phyloP scores from a whole-genome alignment of 1,284 basidiomycete genomes.

The Hymenochaete sp. region DNA sequence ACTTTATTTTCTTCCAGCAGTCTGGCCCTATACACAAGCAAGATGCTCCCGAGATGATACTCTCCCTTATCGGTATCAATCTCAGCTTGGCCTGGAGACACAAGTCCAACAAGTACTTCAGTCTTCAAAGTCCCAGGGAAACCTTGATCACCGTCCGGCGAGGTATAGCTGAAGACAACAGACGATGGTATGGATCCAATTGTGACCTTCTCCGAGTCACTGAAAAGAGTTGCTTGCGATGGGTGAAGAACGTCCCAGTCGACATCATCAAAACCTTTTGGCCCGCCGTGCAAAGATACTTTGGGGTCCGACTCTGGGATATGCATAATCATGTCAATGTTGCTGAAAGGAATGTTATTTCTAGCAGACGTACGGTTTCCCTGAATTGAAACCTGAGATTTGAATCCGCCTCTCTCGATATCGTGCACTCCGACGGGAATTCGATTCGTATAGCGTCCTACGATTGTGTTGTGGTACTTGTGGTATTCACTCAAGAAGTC shows the following conservation, averaged over 20 bases:
- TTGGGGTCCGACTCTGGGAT: conserved; percentile 38
- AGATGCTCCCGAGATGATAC: conserved; percentile 50
- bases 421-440: conserved; percentile 49
- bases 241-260: conserved; percentile 42
- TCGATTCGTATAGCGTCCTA: conserved; percentile 66
- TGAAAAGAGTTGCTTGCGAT: conserved; percentile 45
- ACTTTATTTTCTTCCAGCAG: conserved; percentile 42
- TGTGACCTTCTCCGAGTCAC: conserved; percentile 40
- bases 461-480: conserved; percentile 64
- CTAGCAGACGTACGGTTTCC: conserved; percentile 41
- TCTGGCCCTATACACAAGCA: conserved; percentile 60
- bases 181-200: conserved; percentile 32
- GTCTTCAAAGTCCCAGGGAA: conserved; percentile 51
- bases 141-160: conserved; percentile 58
- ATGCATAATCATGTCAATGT: background rate
- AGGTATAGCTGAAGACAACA: conserved; percentile 50
- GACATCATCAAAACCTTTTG: conserved; percentile 50
- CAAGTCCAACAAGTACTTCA: conserved; percentile 52
- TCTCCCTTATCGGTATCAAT: conserved; percentile 29
- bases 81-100: conserved; percentile 37
- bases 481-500: conserved; percentile 40
- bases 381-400: conserved; percentile 40
- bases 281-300: conserved; percentile 69
- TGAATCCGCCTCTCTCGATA: conserved; percentile 45
- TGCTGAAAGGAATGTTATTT: too few relatives aligned